Evolutionary conservation across 208 protist genomes (phyloP), one percentile per base, ranked within the genome.

Genomic region (Porcisia hertigi): DNA sequence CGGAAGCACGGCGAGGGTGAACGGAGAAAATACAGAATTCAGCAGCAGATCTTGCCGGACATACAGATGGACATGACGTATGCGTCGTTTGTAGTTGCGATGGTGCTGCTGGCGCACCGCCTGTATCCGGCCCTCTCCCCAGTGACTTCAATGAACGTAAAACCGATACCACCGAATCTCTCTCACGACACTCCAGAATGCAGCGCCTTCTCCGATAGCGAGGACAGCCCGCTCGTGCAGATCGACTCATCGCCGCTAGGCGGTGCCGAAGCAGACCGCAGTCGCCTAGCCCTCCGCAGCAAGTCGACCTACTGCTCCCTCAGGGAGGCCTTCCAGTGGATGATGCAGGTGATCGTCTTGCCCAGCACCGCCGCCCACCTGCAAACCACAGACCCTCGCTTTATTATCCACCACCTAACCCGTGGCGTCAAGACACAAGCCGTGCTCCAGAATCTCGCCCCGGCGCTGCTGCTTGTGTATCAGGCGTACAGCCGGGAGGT

Each of bases 401-500:
- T 52, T 30, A 66, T 95, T 34, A 73, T 94, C 41, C 73, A 80
- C 53, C 81, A 86, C 12, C 71, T 97, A 23, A 90, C 83, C 39
- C 64, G 76, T 23, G 92, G 91, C 12, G 66, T 85, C 18, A 76
- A 67, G 30, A 92, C 86, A 34, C 87, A 96, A 65, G 70, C 88
- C 57, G 82, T 90, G 25, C 71, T 97, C 0, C 55, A 82, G 23
- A 79, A 76, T 14, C 75, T 89, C 80, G 86, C 83, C 53, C 87
- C 92, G 23, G 84, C 81, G 39, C 76, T 97, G 16, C 70, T 94
- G 53, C 69, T 90, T 6, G 80, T 94, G 12, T 96, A 89, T 80
- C 81, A 89, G 69, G 62, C 84, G 9, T 97, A 97, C 81, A 94
- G 88, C 84, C 89, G 87, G 47, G 90, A 94, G 7, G 63, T 94